Percentiles rank a stretch among this genome's conserved stretches.
Evolutionary conservation across 495 filamentous ascomycete genomes (phyloP).

Genomic region (Penicillium antarcticum): DNA sequence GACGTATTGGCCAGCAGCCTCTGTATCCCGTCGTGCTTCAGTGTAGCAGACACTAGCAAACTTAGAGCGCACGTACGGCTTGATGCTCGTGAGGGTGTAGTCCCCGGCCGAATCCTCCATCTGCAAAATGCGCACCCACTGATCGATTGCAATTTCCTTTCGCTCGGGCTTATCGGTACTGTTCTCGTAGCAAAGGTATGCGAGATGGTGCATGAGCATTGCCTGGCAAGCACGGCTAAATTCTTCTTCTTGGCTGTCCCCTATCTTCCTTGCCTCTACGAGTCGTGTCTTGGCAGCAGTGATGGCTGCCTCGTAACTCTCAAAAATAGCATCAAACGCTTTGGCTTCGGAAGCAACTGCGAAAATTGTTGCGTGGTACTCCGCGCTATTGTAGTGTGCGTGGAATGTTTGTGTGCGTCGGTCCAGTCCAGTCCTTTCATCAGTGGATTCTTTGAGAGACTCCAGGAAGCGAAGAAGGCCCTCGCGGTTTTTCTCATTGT

Average conservation of each 20-base stretch:
- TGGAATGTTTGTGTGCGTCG: slow-evolving; percentile 8
- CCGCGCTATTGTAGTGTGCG: neutral
- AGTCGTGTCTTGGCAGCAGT: neutral
- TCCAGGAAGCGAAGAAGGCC: slow-evolving; percentile 11
- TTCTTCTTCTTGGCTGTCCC: neutral
- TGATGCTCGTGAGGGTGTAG: neutral
- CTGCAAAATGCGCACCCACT: slow-evolving; percentile 7
- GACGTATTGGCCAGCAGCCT: neutral
- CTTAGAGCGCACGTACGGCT: neutral
- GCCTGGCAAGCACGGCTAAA: neutral
- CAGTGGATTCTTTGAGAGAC: slow-evolving; percentile 7
- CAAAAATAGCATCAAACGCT: slow-evolving; percentile 4
- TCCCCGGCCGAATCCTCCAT: neutral
- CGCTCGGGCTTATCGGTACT: neutral
- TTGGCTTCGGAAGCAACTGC: neutral
- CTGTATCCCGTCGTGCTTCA: neutral
- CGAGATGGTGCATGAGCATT: slow-evolving; percentile 6
- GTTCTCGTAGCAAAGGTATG: slow-evolving; percentile 5
- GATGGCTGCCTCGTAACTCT: slow-evolving; percentile 9
- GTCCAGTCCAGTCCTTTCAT: slow-evolving; percentile 2
- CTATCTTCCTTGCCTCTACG: neutral
- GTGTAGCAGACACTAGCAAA: neutral
- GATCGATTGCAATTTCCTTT: slow-evolving; percentile 1
- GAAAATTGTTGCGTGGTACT: slow-evolving; percentile 7
- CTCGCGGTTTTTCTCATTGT: neutral